Conservation (phyloP, 1,284 basidiomycete genomes). For the Irpex sp. region DNA sequence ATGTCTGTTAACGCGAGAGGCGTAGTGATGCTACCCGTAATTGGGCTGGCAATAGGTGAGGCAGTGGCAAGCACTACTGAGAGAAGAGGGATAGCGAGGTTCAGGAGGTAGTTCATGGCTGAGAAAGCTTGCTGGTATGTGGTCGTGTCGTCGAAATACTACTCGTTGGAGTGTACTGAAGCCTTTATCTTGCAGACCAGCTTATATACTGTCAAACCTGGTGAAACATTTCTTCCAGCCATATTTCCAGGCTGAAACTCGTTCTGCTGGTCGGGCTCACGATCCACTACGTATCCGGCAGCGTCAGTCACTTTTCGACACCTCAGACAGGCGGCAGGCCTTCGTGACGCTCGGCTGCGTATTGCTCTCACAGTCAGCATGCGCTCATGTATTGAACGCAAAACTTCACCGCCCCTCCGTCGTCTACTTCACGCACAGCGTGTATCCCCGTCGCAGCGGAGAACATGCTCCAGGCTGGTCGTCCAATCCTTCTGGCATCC, state of each 20-base stretch:
- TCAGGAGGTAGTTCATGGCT: neutral
- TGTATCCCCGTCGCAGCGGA: neutral
- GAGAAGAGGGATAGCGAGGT: constrained; percentile 2
- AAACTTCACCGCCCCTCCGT: neutral
- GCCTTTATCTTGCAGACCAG: neutral
- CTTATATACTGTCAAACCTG: neutral
- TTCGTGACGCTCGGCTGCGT: neutral
- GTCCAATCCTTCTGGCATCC: neutral
- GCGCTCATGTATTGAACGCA: neutral
- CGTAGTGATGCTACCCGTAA: constrained; percentile 11
- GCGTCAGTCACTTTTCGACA: neutral
- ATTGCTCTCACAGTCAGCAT: neutral
- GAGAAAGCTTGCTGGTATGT: neutral
- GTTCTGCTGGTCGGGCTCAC: neutral
- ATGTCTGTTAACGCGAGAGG: constrained; percentile 5
- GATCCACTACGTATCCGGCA: neutral
- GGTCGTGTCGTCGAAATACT: neutral
- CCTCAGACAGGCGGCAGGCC: neutral
- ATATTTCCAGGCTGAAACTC: neutral
- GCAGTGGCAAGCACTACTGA: neutral
- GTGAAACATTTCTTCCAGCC: neutral
- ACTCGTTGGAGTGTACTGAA: neutral
- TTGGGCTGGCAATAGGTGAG: constrained; percentile 2
- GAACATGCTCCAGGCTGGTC: neutral
- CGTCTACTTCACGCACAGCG: neutral